Percentiles rank a stretch among this genome's conserved stretches.
Conservation (phyloP, 176 grass and related monocot genomes). For the Eremochloa ophiuroides region DNA sequence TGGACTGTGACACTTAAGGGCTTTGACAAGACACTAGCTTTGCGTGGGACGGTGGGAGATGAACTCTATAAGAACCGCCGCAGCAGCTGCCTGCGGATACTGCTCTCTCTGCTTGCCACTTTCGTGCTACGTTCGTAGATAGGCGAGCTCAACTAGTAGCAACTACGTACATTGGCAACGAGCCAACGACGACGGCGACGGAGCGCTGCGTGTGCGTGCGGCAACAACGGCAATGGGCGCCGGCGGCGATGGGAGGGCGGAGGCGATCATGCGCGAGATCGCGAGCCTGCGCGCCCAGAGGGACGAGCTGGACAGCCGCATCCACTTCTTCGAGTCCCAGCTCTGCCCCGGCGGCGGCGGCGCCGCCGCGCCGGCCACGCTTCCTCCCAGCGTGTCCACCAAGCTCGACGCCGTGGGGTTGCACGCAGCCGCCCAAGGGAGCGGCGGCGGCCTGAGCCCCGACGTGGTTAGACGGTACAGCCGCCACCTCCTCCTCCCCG, state of each 20-base stretch:
- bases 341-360: constrained; percentile 18
- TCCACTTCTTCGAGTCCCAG: constrained; percentile 44
- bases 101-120: background rate
- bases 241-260: background rate
- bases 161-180: no score
- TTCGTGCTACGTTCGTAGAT: background rate
- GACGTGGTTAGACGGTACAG: constrained; percentile 56
- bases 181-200: background rate
- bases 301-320: constrained; percentile 44
- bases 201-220: background rate
- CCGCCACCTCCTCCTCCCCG: constrained; percentile 53
- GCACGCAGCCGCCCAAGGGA: background rate
- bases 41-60: no score
- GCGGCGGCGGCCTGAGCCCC: constrained; percentile 6
- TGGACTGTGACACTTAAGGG: no score
- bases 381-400: background rate
- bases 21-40: no score
- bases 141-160: background rate
- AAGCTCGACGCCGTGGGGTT: background rate
- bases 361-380: background rate
- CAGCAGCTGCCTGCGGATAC: no score
- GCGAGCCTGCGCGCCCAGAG: constrained; percentile 39
- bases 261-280: constrained; percentile 36
- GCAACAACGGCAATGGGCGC: background rate
- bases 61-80: no score